Evolutionary conservation across 306 rosid species (phyloP).

Genomic region (Vigna reflexopilosa): DNA sequence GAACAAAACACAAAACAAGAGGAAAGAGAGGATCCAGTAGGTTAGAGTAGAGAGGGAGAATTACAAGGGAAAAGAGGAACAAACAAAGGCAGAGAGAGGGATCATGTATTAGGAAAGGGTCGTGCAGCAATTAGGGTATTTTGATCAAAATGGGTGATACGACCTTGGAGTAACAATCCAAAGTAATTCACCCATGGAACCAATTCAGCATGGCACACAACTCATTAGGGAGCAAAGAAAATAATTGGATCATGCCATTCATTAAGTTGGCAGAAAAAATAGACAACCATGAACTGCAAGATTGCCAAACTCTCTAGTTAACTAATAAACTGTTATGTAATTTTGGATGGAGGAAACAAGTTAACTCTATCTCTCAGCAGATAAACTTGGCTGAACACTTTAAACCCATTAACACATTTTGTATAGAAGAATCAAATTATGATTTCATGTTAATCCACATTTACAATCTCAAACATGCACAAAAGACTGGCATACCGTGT

Average conservation of each 20-base stretch:
- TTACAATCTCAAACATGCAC: not conserved
- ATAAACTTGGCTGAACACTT: not conserved
- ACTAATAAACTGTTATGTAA: not conserved
- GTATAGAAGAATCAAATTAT: not conserved
- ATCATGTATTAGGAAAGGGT: not conserved
- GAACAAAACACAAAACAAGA: not conserved
- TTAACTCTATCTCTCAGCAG: not conserved
- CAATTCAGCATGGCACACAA: not conserved
- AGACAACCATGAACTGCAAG: not conserved
- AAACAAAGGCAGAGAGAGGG: not conserved
- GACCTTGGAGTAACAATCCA: not conserved
- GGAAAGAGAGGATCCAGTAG: not conserved
- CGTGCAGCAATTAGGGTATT: not conserved
- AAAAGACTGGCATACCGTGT: slow-evolving; percentile 54
- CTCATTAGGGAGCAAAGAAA: not conserved
- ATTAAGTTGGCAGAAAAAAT: not conserved
- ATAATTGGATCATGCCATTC: not conserved
- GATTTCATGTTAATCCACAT: not conserved
- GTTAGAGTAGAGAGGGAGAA: not conserved
- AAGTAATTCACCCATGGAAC: not conserved
- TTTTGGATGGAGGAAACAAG: not conserved
- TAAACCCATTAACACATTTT: not conserved
- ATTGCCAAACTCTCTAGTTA: not conserved
- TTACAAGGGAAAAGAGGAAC: not conserved
- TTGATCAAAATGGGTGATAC: too few relatives aligned